Percentiles rank a stretch among this genome's conserved stretches.
Evolutionary conservation across 768 basidiomycete species (phyloP).

Genomic region (Solioccasus polychromus): DNA sequence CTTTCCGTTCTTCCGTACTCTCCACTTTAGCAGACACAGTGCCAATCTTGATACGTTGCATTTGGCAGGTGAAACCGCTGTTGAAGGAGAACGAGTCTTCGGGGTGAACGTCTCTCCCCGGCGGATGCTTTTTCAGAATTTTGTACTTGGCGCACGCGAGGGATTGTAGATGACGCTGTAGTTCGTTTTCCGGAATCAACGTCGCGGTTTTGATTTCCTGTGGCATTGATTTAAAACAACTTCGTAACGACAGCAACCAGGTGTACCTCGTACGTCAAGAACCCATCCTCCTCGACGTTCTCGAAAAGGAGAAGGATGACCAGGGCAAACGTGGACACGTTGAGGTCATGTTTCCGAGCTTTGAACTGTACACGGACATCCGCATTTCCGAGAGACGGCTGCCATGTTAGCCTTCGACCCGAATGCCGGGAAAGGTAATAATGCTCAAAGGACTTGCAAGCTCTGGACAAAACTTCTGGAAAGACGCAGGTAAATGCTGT

Average conservation of each 20-base stretch:
- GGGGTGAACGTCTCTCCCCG: constrained; percentile 74
- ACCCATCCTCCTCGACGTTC: constrained; percentile 59
- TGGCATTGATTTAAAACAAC: too few relatives aligned
- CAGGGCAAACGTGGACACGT: constrained; percentile 85
- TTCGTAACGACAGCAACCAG: too few relatives aligned
- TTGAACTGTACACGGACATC: constrained; percentile 87
- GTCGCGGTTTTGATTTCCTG: constrained; percentile 86
- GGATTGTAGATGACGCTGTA: constrained; percentile 92
- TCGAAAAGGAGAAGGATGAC: constrained; percentile 90
- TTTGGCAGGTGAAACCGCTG: constrained; percentile 66
- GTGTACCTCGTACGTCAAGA: constrained; percentile 73
- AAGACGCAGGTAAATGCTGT: constrained; percentile 63
- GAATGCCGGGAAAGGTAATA: constrained; percentile 90
- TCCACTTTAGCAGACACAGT: constrained; percentile 89
- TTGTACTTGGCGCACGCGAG: constrained; percentile 95
- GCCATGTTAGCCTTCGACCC: constrained; percentile 90
- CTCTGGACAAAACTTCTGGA: constrained; percentile 58
- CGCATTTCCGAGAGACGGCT: constrained; percentile 83
- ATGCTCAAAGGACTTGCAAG: constrained; percentile 76
- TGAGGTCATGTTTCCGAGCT: constrained; percentile 78
- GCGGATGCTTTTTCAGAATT: constrained; percentile 86
- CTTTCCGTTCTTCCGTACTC: constrained; percentile 79
- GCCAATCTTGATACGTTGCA: constrained; percentile 91
- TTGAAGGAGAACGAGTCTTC: constrained; percentile 92
- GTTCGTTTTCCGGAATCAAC: constrained; percentile 67